phyloP scores from a whole-genome alignment of 768 basidiomycete species.

The Suillus alpinus region DNA sequence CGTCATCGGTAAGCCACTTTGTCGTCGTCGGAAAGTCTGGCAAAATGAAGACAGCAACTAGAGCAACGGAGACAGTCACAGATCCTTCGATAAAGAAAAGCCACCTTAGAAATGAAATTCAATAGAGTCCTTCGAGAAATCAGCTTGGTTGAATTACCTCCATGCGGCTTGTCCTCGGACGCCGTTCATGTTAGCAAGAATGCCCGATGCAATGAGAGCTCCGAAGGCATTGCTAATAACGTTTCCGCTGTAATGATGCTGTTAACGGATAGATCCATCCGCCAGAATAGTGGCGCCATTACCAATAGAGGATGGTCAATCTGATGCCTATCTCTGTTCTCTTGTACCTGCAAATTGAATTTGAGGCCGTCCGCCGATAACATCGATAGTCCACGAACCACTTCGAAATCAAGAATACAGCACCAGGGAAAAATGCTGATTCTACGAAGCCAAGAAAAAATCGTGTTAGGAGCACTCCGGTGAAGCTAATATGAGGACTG shows the following conservation, averaged over 20 bases:
- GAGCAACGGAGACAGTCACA: constrained; percentile 42
- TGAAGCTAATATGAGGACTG: constrained; percentile 31
- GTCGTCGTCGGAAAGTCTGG: constrained; percentile 45
- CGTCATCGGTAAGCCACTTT: constrained; percentile 35
- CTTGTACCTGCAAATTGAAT: constrained; percentile 36
- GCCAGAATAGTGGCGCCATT: neutral
- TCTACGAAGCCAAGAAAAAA: constrained; percentile 57
- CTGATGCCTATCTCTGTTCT: constrained; percentile 42
- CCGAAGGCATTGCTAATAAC: constrained; percentile 58
- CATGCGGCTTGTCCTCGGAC: constrained; percentile 48
- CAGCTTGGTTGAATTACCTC: constrained; percentile 34
- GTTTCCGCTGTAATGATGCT: constrained; percentile 31
- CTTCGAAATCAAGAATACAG: constrained; percentile 39
- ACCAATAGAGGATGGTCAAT: constrained; percentile 42
- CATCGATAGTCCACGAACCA: constrained; percentile 27
- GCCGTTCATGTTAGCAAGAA: constrained; percentile 46
- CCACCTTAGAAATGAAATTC: constrained; percentile 33
- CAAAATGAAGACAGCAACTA: constrained; percentile 44
- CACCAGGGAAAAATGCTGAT: constrained; percentile 43
- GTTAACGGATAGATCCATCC: neutral
- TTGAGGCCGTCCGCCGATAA: constrained; percentile 22
- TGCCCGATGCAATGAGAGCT: constrained; percentile 46
- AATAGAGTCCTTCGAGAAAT: neutral
- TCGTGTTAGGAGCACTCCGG: constrained; percentile 40
- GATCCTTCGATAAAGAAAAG: constrained; percentile 48